phyloP scores from a whole-genome alignment of 352 stramenopile genomes.

The Pythium myriotylum region DNA sequence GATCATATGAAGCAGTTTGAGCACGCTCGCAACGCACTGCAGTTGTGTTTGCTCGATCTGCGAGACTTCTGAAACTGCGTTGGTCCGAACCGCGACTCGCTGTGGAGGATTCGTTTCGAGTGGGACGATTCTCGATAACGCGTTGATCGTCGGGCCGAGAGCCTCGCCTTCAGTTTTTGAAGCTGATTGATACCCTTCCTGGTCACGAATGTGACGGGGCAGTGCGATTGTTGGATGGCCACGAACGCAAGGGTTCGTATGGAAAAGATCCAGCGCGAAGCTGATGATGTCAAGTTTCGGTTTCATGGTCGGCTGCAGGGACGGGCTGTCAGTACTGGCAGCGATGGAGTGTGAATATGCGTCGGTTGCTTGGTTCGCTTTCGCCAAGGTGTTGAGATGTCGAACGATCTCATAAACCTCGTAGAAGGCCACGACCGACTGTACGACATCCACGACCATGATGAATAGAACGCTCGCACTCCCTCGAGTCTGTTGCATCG shows the following conservation, averaged over 20 bases:
- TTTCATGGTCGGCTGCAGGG: background rate
- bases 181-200: too few species aligned
- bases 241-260: background rate
- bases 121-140: too few species aligned
- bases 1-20: background rate
- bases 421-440: background rate
- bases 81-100: background rate
- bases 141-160: background rate
- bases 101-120: too few species aligned
- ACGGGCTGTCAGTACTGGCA: too few species aligned
- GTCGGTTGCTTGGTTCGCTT: background rate
- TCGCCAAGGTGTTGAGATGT: background rate
- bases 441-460: background rate
- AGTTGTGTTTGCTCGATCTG: background rate
- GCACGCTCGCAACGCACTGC: background rate
- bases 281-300: background rate
- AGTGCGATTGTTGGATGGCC: background rate
- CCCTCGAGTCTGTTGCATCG: background rate
- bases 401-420: background rate
- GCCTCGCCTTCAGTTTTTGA: background rate
- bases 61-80: background rate
- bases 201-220: background rate
- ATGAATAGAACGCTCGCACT: background rate
- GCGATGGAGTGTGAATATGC: background rate
- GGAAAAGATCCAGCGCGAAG: background rate